phyloP scores from a whole-genome alignment of 106 monocot genomes.

The Acanthochlamys bracteata region DNA sequence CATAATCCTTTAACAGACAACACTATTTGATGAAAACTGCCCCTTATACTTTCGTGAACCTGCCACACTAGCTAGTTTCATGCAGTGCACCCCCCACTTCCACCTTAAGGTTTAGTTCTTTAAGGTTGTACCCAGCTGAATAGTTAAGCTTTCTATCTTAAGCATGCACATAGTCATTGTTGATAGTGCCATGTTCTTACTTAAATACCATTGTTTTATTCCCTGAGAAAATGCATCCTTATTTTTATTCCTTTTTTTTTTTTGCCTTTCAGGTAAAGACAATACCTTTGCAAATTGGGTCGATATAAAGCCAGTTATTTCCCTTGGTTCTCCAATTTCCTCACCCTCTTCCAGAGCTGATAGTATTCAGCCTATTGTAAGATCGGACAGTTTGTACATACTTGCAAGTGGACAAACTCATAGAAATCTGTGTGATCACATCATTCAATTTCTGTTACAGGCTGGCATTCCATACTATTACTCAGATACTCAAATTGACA shows the following conservation, averaged over 20 bases:
- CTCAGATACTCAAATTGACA: constrained; percentile 25
- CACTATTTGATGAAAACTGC: too few relatives aligned
- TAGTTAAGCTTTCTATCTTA: neutral
- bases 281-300: constrained; percentile 11
- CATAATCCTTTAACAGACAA: too few relatives aligned
- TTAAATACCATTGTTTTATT: neutral
- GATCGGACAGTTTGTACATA: constrained; percentile 3
- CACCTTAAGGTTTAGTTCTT: too few relatives aligned
- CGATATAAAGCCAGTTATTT: constrained; percentile 10
- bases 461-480: constrained; percentile 37
- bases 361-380: constrained; percentile 37
- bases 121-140: neutral
- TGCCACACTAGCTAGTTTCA: too few relatives aligned
- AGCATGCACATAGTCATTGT: too few relatives aligned
- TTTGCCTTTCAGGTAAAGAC: constrained; percentile 20
- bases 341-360: constrained; percentile 18
- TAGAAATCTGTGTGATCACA: neutral
- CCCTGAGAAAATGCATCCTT: neutral
- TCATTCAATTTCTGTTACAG: constrained; percentile 17
- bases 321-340: constrained; percentile 12
- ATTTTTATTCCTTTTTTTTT: neutral
- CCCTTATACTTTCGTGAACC: too few relatives aligned
- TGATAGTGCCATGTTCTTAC: too few relatives aligned
- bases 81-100: too few relatives aligned
- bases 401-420: neutral